These are phyloP conservation scores for Hyphopichia homilentoma DNA, from an alignment of 805 yeast species.

Conservation along the genomic window DNA sequence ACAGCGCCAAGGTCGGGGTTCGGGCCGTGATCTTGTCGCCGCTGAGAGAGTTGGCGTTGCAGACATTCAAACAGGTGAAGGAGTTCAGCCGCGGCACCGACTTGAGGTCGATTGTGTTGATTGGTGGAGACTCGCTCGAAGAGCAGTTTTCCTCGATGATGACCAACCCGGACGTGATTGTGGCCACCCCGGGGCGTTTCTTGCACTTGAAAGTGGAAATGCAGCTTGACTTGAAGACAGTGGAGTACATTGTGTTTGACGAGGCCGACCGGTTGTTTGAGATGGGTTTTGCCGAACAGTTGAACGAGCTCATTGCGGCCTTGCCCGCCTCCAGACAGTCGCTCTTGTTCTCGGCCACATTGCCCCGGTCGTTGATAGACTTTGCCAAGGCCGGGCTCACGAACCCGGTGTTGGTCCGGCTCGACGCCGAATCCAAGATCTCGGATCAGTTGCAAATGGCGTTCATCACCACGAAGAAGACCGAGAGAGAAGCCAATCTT, in stretches of 20 bases:
- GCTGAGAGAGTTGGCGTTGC: conserved; percentile 93
- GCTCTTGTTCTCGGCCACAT: conserved; percentile 87
- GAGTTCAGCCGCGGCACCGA: conserved; percentile 86
- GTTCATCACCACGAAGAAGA: conserved; percentile 72
- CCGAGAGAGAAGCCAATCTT: conserved; percentile 87
- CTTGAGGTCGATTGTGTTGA: conserved; percentile 71
- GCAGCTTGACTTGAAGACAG: conserved; percentile 76
- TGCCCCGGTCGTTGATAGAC: conserved; percentile 88
- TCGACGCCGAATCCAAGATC: conserved; percentile 89
- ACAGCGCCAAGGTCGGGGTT: conserved; percentile 82
- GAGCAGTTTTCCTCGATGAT: conserved; percentile 93
- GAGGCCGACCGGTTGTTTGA: conserved; percentile 97
- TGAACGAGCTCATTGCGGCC: conserved; percentile 81
- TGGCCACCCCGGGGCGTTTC: conserved; percentile 98
- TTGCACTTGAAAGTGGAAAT: conserved; percentile 94
- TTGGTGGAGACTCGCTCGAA: conserved; percentile 98
- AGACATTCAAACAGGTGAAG: conserved; percentile 82
- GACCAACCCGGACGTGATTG: conserved; percentile 88
- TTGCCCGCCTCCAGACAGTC: conserved; percentile 85
- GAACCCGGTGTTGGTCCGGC: conserved; percentile 87
- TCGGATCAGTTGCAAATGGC: conserved; percentile 91
- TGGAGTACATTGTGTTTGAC: conserved; percentile 91
- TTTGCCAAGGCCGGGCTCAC: conserved; percentile 96
- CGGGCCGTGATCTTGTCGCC: conserved; percentile 91
- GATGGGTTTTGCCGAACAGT: conserved; percentile 92